phyloP scores from a whole-genome alignment of 2,329 filamentous ascomycete species.

The Fusarium siculi region DNA sequence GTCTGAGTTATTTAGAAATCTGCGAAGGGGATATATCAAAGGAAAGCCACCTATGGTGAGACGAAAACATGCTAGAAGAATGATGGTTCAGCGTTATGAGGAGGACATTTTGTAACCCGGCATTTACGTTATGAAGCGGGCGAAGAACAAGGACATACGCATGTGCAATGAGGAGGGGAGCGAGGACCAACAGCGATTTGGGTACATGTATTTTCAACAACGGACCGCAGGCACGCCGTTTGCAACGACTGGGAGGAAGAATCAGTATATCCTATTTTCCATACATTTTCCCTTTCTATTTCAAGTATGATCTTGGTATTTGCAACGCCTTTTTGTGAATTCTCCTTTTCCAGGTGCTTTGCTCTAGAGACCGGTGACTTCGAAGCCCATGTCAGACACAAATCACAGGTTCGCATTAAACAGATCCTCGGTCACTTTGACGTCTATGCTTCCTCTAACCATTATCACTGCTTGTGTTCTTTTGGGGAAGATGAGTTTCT shows the following conservation, averaged over 20 bases:
- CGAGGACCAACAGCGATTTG: slow-evolving; percentile 1
- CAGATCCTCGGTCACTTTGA: background rate
- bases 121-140: background rate
- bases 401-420: background rate
- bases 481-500: background rate
- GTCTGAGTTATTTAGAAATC: background rate
- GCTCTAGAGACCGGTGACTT: slow-evolving; percentile 28
- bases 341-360: slow-evolving; percentile 5
- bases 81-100: slow-evolving; percentile 1
- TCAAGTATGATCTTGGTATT: background rate
- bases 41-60: background rate
- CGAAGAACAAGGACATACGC: background rate
- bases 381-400: slow-evolving; percentile 7
- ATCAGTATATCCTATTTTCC: slow-evolving; percentile 8
- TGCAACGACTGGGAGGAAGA: background rate
- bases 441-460: background rate
- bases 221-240: slow-evolving; percentile 34
- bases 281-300: background rate
- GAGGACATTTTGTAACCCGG: background rate
- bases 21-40: background rate
- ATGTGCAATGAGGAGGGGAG: background rate
- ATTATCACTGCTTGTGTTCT: background rate
- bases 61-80: slow-evolving; percentile 7
- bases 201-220: slow-evolving; percentile 12
- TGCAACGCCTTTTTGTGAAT: background rate